phyloP scores from a whole-genome alignment of 208 protist species.

The Novymonas esmeraldas region DNA sequence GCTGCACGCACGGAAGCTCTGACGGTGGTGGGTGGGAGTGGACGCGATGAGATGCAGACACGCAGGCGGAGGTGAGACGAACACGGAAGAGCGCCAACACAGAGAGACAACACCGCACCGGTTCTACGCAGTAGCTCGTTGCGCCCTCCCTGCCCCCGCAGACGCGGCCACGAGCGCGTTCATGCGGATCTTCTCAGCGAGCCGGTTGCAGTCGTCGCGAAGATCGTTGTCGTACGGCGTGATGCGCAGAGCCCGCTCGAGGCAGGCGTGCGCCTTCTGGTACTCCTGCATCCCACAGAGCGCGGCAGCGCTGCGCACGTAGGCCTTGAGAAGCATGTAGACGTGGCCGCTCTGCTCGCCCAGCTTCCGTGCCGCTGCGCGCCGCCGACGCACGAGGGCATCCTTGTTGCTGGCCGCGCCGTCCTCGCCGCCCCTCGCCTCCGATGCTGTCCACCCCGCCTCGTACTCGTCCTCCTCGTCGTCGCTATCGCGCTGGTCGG shows the following conservation, averaged over 20 bases:
- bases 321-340: slow-evolving; percentile 92
- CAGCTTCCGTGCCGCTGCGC: slow-evolving; percentile 64
- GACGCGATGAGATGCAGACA: too few species aligned
- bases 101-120: neutral
- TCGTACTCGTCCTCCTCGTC: slow-evolving; percentile 86
- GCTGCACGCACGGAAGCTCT: too few species aligned
- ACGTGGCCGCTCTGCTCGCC: slow-evolving; percentile 83
- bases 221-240: slow-evolving; percentile 94
- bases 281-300: slow-evolving; percentile 85
- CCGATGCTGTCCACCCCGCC: slow-evolving; percentile 6
- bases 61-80: too few species aligned
- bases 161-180: slow-evolving; percentile 83
- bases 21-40: too few species aligned
- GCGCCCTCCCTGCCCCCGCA: slow-evolving; percentile 6
- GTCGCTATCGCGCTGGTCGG: slow-evolving; percentile 66
- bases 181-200: slow-evolving; percentile 91
- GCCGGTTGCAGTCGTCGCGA: slow-evolving; percentile 81
- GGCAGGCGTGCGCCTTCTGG: slow-evolving; percentile 62
- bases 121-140: slow-evolving; percentile 7
- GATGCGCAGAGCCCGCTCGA: slow-evolving; percentile 87
- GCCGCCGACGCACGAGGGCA: slow-evolving; percentile 40
- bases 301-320: slow-evolving; percentile 82
- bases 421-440: neutral
- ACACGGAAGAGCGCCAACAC: too few species aligned
- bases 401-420: slow-evolving; percentile 26